Evolutionary conservation across 441 rosid genomes (phyloP).

Genomic region (Daphne laureola): DNA sequence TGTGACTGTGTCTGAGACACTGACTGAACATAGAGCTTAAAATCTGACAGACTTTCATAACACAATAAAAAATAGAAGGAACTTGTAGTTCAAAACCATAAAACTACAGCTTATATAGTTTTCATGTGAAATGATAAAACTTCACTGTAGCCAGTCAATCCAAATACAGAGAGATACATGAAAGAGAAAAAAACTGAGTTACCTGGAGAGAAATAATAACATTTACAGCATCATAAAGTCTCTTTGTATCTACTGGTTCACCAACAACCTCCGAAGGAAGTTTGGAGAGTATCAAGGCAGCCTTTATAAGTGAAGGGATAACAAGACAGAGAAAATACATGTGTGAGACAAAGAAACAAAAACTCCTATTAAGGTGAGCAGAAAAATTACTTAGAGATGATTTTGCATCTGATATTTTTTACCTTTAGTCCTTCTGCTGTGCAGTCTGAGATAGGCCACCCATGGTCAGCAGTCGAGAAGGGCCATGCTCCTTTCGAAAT

Average conservation of each 20-base stretch:
- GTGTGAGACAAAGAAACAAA: constrained; percentile 6
- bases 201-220: constrained; percentile 91
- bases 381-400: constrained; percentile 6
- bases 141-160: too few species aligned
- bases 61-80: too few species aligned
- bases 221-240: constrained; percentile 75
- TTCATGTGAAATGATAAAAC: too few species aligned
- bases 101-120: too few species aligned
- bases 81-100: too few species aligned
- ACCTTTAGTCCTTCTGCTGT: constrained; percentile 94
- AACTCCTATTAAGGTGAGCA: background rate
- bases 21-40: too few species aligned
- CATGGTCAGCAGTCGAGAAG: constrained; percentile 91
- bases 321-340: background rate
- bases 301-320: constrained; percentile 31
- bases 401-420: constrained; percentile 18
- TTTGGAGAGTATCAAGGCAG: constrained; percentile 60
- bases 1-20: too few species aligned
- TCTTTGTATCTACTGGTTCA: constrained; percentile 49
- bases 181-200: constrained; percentile 4
- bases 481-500: constrained; percentile 99
- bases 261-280: constrained; percentile 68
- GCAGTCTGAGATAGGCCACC: constrained; percentile 99
- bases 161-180: too few species aligned
- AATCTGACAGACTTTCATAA: too few species aligned